Conservation (phyloP, 352 stramenopile genomes). For the Thalassiosira hispida region DNA sequence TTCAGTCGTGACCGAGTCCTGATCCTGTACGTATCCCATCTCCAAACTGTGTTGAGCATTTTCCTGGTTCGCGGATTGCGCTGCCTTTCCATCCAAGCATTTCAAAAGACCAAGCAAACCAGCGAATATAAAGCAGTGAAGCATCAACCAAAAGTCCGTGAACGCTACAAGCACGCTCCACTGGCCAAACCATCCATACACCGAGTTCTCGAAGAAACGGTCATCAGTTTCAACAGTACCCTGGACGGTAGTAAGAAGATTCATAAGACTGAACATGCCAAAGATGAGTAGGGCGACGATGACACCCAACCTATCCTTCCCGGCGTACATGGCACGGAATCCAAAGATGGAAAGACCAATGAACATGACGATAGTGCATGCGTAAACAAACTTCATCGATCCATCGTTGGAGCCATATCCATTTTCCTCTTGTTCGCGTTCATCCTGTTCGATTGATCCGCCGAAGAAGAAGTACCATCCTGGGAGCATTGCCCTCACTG, state of each 20-base stretch:
- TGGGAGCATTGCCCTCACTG: constrained; percentile 28
- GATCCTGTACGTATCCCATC: constrained; percentile 21
- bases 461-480: constrained; percentile 58
- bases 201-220: constrained; percentile 46
- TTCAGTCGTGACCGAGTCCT: background rate
- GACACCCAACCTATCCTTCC: constrained; percentile 17
- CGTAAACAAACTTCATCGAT: constrained; percentile 64
- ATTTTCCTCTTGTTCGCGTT: constrained; percentile 33
- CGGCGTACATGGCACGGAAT: constrained; percentile 31
- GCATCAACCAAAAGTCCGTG: constrained; percentile 60
- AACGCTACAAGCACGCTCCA: constrained; percentile 54
- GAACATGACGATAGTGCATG: constrained; percentile 51
- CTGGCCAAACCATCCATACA: constrained; percentile 64
- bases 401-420: constrained; percentile 10
- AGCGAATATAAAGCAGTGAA: constrained; percentile 48
- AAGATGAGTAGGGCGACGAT: constrained; percentile 51
- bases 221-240: constrained; percentile 50
- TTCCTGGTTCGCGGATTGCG: background rate
- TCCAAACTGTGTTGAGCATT: background rate
- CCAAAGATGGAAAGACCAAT: constrained; percentile 48
- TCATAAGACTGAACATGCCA: constrained; percentile 51
- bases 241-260: constrained; percentile 44
- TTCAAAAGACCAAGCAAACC: constrained; percentile 25
- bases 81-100: constrained; percentile 20
- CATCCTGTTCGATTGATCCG: constrained; percentile 25